A percentile compares a stretch with the other conserved stretches of the same genome.
phyloP scores from a whole-genome alignment of 2,329 filamentous ascomycete species.

The Colletotrichum liriopes region DNA sequence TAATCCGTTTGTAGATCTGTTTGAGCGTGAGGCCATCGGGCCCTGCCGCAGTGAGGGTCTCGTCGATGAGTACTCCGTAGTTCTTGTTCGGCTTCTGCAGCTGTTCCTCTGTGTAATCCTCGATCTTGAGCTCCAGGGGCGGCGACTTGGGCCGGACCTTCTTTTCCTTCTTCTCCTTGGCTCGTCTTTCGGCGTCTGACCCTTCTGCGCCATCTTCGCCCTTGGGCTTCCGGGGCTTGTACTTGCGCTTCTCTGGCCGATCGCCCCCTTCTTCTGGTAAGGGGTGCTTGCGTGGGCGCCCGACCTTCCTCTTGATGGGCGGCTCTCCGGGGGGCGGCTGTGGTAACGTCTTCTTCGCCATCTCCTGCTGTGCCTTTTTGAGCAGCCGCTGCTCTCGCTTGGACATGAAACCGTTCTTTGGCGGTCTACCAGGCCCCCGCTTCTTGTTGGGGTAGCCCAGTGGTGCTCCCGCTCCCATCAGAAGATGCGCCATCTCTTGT shows the following conservation, averaged over 20 bases:
- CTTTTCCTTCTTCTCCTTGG: slow-evolving; percentile 73
- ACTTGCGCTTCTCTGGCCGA: slow-evolving; percentile 75
- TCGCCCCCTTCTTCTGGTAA: slow-evolving; percentile 69
- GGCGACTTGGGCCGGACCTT: slow-evolving; percentile 73
- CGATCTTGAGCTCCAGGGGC: slow-evolving; percentile 68
- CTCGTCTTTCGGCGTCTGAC: slow-evolving; percentile 69
- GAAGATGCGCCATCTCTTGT: slow-evolving; percentile 53
- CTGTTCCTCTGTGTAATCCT: slow-evolving; percentile 72
- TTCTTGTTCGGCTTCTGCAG: slow-evolving; percentile 75
- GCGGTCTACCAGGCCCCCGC: slow-evolving; percentile 84
- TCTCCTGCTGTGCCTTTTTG: slow-evolving; percentile 71
- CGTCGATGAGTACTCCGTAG: slow-evolving; percentile 73
- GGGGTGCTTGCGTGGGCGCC: slow-evolving; percentile 76
- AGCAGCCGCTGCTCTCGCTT: slow-evolving; percentile 79
- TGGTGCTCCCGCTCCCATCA: slow-evolving; percentile 55
- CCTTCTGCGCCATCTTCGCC: slow-evolving; percentile 69
- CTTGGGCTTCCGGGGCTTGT: slow-evolving; percentile 74
- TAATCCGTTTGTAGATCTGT: slow-evolving; percentile 76
- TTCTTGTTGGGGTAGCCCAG: slow-evolving; percentile 63
- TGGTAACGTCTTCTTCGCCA: slow-evolving; percentile 66
- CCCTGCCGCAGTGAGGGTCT: slow-evolving; percentile 69
- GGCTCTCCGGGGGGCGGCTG: slow-evolving; percentile 64
- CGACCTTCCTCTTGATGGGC: slow-evolving; percentile 75
- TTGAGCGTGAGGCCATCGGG: slow-evolving; percentile 68
- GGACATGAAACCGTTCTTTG: slow-evolving; percentile 88